A percentile compares a stretch with the other conserved stretches of the same genome.
Evolutionary conservation across 2,329 filamentous ascomycete genomes (phyloP).

Genomic region (Calonectria pteridis): DNA sequence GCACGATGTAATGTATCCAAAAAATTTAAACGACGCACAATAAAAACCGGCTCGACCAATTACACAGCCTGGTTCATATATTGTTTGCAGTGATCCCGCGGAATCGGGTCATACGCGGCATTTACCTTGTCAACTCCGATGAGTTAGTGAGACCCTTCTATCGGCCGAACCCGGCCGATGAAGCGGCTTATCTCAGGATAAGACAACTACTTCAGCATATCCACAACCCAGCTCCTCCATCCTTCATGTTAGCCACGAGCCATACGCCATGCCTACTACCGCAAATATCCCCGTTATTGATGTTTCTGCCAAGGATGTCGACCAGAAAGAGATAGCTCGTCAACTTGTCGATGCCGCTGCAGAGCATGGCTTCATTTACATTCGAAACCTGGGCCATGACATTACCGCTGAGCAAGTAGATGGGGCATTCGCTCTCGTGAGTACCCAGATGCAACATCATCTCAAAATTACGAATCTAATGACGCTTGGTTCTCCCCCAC

Average conservation of each 20-base stretch:
- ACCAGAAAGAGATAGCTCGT: constrained; percentile 70
- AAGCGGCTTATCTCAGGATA: constrained; percentile 20
- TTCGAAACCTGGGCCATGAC: constrained; percentile 79
- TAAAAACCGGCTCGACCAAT: background rate
- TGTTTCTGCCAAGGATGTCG: constrained; percentile 63
- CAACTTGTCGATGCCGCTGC: constrained; percentile 84
- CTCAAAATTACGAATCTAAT: background rate
- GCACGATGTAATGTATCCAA: constrained; percentile 4
- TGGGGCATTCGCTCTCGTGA: constrained; percentile 79
- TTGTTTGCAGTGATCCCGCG: background rate
- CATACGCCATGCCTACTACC: constrained; percentile 36
- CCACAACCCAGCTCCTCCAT: background rate
- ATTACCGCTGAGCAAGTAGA: constrained; percentile 77
- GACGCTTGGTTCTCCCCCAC: background rate
- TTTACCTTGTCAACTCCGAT: background rate
- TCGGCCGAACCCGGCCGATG: constrained; percentile 24
- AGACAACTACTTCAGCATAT: constrained; percentile 7
- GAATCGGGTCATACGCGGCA: background rate
- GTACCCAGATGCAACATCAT: constrained; percentile 23
- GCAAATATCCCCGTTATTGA: constrained; percentile 84
- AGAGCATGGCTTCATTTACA: constrained; percentile 90
- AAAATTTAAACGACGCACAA: background rate
- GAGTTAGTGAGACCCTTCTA: background rate
- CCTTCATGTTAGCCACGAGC: background rate
- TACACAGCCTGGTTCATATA: background rate